phyloP scores from a whole-genome alignment of 257 asterid genomes.

The Petunia secreta region DNA sequence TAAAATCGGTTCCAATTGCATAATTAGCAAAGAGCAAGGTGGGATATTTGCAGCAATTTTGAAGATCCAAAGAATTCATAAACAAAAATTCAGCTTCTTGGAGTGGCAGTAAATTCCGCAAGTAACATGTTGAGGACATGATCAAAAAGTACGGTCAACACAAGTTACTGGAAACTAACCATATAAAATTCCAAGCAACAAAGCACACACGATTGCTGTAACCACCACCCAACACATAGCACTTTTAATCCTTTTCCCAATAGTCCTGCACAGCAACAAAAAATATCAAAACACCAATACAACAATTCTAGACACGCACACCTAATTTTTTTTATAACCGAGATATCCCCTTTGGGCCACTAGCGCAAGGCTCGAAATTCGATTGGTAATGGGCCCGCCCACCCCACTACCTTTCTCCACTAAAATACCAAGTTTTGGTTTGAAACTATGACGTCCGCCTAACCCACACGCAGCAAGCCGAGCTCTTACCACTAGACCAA shows the following conservation, averaged over 20 bases:
- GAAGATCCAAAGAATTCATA: background rate
- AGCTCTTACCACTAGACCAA: too few relatives aligned
- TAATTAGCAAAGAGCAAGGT: background rate
- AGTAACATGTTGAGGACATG: background rate
- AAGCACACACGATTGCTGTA: slow-evolving; percentile 86
- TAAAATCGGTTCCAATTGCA: background rate
- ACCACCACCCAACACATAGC: slow-evolving; percentile 80
- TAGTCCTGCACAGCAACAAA: slow-evolving; percentile 58
- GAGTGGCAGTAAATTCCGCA: background rate
- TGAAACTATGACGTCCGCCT: too few relatives aligned
- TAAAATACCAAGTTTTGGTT: too few relatives aligned
- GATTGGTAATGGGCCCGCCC: too few relatives aligned
- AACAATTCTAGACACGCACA: background rate
- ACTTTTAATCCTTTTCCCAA: slow-evolving; percentile 88
- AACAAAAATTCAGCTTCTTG: background rate
- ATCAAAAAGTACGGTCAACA: background rate
- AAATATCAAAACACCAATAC: background rate
- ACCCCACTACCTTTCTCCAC: too few relatives aligned
- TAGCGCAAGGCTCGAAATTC: too few relatives aligned
- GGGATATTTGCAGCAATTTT: background rate
- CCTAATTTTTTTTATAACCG: background rate
- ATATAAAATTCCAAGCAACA: slow-evolving; percentile 83
- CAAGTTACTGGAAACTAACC: slow-evolving; percentile 42
- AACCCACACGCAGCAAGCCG: too few relatives aligned
- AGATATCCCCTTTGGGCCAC: too few relatives aligned